Evolutionary conservation across 306 rosid species (phyloP), one percentile per base, ranked within the genome.

Genomic region (Leucaena leucocephala): DNA sequence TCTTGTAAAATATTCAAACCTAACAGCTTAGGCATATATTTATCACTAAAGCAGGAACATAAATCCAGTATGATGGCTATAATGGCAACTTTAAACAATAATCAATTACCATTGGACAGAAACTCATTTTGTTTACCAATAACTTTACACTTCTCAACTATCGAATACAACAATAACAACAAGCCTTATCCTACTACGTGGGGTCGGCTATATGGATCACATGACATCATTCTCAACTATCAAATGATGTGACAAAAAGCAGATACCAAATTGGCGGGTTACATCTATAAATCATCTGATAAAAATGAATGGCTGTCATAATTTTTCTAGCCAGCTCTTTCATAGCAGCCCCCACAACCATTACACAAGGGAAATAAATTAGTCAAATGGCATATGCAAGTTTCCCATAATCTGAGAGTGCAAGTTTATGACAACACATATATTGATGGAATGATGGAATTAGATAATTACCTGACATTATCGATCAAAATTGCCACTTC

Each of bases 401-500:
- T 68, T 68, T 43, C 54, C 14, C 38, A 68, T n/a, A 11, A 43
- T 42, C 73, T 35, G 58, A 27, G 27, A 72, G 64, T 63, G 34
- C 73, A 68, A 16, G 7, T 0, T 44, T 68, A 19, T 19, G 43
- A 43, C 7, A 58, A 38, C 10, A 58, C 64, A 58, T 10, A 61
- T 9, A 42, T 69, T 52, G 52, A 59, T 12, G 67, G 35, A 71
- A 74, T 33, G 52, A 50, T 8, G 58, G 33, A 71, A 79, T 33
- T 33, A 57, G 68, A 74, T 42, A 44, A 13, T 49, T 83, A 91
- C 98, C 98, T 95, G 88, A 95, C 67, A 82, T 95, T 95, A 84
- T 95, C 97, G 77, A 91, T 73, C 92, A 95, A 78, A 88, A 92
- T 88, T 70, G 87, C 92, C 36, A 83, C 38, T 84, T 95, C 97